A percentile compares a stretch with the other conserved stretches of the same genome.
Conservation (phyloP, 306 rosid species). For the Begonia fuchsioides region DNA sequence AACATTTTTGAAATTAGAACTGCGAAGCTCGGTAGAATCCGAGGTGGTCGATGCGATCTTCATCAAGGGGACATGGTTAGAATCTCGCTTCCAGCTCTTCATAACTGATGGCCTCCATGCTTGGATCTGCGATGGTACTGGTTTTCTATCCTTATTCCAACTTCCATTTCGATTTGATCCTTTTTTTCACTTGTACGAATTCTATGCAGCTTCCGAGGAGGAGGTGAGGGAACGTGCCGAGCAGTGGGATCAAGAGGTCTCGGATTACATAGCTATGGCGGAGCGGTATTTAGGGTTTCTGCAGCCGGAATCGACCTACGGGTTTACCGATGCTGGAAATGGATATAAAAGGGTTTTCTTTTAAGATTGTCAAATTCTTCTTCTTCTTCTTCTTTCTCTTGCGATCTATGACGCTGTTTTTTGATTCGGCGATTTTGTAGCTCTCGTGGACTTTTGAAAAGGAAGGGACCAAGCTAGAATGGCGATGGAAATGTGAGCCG, state of each 20-base stretch:
- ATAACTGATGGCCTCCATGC: slow-evolving; percentile 55
- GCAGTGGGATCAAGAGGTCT: slow-evolving; percentile 78
- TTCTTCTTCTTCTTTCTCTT: background rate
- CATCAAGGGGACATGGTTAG: slow-evolving; percentile 60
- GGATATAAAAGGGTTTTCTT: slow-evolving; percentile 42
- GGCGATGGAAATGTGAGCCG: slow-evolving; percentile 80
- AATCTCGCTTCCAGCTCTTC: slow-evolving; percentile 44
- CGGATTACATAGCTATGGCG: slow-evolving; percentile 44
- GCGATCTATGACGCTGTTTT: background rate
- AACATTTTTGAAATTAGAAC: slow-evolving; percentile 53
- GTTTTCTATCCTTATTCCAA: background rate
- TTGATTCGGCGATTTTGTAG: slow-evolving; percentile 16
- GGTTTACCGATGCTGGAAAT: slow-evolving; percentile 57
- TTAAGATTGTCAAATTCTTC: background rate
- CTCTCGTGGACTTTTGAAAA: slow-evolving; percentile 85
- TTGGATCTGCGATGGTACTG: slow-evolving; percentile 55
- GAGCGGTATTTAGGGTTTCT: slow-evolving; percentile 69
- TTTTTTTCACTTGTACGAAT: background rate
- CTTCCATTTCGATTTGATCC: background rate
- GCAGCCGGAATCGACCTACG: slow-evolving; percentile 48
- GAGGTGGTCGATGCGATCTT: slow-evolving; percentile 27
- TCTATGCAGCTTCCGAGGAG: slow-evolving; percentile 41
- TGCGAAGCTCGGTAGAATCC: slow-evolving; percentile 8
- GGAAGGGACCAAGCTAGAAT: slow-evolving; percentile 62
- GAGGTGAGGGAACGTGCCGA: slow-evolving; percentile 60